phyloP scores from a whole-genome alignment of 1,284 basidiomycete genomes.

The Amylostereum areolatum region DNA sequence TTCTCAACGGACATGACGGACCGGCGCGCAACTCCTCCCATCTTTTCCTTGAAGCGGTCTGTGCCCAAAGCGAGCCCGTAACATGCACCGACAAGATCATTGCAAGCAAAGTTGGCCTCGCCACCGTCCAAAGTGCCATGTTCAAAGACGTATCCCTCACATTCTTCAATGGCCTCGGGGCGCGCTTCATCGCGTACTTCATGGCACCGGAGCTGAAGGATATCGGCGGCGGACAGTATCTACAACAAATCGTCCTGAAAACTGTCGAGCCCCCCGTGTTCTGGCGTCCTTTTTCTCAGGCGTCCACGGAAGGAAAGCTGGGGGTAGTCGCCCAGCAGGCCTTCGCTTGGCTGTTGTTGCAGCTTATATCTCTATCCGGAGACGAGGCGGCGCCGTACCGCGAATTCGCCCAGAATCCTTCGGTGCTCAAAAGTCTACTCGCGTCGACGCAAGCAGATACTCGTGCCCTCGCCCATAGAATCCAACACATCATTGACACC shows the following conservation, averaged over 20 bases:
- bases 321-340: slow-evolving; percentile 25
- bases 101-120: slow-evolving; percentile 32
- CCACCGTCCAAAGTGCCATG: slow-evolving; percentile 38
- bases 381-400: slow-evolving; percentile 28
- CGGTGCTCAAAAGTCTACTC: slow-evolving; percentile 27
- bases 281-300: slow-evolving; percentile 37
- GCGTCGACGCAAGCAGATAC: slow-evolving; percentile 27
- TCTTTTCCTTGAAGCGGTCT: slow-evolving; percentile 51
- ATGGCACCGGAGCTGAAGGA: slow-evolving; percentile 27
- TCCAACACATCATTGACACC: slow-evolving; percentile 35
- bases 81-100: slow-evolving; percentile 36
- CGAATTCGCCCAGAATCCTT: slow-evolving; percentile 31
- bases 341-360: slow-evolving; percentile 49
- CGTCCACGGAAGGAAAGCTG: slow-evolving; percentile 33
- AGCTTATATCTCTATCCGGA: slow-evolving; percentile 36
- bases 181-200: slow-evolving; percentile 35
- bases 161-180: slow-evolving; percentile 41
- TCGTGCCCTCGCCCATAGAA: slow-evolving; percentile 25
- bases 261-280: slow-evolving; percentile 53
- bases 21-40: too few species aligned
- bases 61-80: slow-evolving; percentile 30
- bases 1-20: too few species aligned
- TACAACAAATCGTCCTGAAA: slow-evolving; percentile 31
- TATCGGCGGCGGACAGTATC: slow-evolving; percentile 37
- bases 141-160: slow-evolving; percentile 29